Conservation (phyloP, 208 protist genomes). For the Wallacemonas sp. region DNA sequence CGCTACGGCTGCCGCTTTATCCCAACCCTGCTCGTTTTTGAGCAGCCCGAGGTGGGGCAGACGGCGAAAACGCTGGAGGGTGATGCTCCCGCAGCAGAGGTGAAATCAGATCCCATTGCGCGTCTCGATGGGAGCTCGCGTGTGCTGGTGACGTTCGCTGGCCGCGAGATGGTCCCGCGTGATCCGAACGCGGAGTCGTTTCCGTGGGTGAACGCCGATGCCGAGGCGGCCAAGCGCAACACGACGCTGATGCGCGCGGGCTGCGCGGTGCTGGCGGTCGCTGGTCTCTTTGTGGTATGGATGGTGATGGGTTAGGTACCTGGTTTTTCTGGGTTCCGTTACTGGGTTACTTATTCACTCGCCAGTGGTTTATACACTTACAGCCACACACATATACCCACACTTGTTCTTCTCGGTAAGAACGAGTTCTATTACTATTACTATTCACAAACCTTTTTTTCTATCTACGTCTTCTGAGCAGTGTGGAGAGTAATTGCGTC, state of each 20-base stretch:
- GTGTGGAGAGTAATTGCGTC: too few species aligned
- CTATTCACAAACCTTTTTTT: too few species aligned
- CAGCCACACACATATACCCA: too few species aligned
- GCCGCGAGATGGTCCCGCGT: background rate
- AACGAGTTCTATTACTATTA: too few species aligned
- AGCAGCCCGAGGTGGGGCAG: background rate
- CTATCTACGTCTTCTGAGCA: too few species aligned
- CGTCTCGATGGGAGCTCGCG: background rate
- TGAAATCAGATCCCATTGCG: background rate
- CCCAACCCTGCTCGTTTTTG: constrained; percentile 22
- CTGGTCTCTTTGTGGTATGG: background rate
- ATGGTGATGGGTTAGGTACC: too few species aligned
- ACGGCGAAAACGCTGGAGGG: background rate
- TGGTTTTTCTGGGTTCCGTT: too few species aligned
- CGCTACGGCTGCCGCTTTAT: constrained; percentile 12
- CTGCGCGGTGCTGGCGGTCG: background rate
- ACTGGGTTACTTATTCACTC: too few species aligned
- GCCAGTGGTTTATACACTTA: too few species aligned
- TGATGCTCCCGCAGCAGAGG: background rate
- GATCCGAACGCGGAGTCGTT: constrained; percentile 18
- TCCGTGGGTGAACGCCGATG: constrained; percentile 32
- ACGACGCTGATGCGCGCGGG: too few species aligned
- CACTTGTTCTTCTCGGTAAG: too few species aligned
- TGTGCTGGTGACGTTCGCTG: background rate
- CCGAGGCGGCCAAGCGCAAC: background rate